Conservation (phyloP, 2,329 filamentous ascomycete genomes). For the Trichoderma breve region DNA sequence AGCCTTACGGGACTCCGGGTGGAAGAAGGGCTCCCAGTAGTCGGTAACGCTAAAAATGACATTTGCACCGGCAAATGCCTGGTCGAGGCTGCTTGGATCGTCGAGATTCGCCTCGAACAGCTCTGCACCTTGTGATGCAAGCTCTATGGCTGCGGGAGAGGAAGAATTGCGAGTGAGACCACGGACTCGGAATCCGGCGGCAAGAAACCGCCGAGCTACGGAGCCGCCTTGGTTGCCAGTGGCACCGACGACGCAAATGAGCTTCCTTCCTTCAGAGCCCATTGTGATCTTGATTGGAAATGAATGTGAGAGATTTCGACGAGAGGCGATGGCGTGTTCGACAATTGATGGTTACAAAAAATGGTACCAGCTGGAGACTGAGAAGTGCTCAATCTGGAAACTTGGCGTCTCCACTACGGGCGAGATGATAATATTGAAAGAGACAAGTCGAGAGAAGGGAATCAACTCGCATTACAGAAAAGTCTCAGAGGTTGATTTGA, state of each 20-base stretch:
- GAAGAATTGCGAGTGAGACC: conserved; percentile 46
- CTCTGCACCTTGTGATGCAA: conserved; percentile 44
- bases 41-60: conserved; percentile 56
- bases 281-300: neutral
- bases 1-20: conserved; percentile 40
- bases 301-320: neutral
- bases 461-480: neutral
- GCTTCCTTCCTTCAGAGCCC: conserved; percentile 28
- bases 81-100: conserved; percentile 38
- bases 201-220: conserved; percentile 47
- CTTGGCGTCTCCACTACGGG: neutral
- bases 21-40: conserved; percentile 53
- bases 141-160: conserved; percentile 40
- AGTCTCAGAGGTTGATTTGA: neutral
- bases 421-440: neutral
- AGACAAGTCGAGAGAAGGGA: neutral
- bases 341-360: neutral
- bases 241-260: conserved; percentile 47
- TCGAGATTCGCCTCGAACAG: conserved; percentile 45
- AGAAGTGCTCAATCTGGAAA: neutral
- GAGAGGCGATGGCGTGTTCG: neutral
- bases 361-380: neutral
- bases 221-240: conserved; percentile 54
- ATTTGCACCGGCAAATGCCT: conserved; percentile 45
- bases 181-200: conserved; percentile 44